Evolutionary conservation across 1,139 yeast species (phyloP), one percentile per base, ranked within the genome.

Genomic region (Diutina siamensis): DNA sequence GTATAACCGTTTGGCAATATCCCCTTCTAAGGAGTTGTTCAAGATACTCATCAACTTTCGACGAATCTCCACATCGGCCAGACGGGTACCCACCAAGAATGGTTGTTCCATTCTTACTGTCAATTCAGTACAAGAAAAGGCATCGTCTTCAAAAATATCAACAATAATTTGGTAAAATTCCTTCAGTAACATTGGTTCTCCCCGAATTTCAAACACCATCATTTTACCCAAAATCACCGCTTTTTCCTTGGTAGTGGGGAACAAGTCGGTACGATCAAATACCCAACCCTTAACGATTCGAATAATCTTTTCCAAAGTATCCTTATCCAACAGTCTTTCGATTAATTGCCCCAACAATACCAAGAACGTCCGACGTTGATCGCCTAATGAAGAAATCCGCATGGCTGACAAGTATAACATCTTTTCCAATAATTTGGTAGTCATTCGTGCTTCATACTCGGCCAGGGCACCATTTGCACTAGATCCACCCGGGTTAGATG

Each of bases 81-180:
- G 74, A 41, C 95, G 73, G 0, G 98, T 92, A 40, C 98, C 98
- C 17, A 88, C 92, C 57, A 94, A 68, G 60, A 94, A 94, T 19
- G 98, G 96, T 59, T 89, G 97, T 58, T 94, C 98, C 87, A 94
- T 81, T 49, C 98, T 73, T 10, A 88, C 94, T 0, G 98, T 89
- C 42, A 94, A 73, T 57, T 94, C 99, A 1, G 96, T 82, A 51
- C 89, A 78, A 34, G 84, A 77, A 55, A 89, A 74, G 1, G 82
- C 68, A 42, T 83, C 83, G 52, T 87, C 89, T 52, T 85, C 89
- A 60, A 92, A 94, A 33, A 94, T 82, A 54, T 85, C 94, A 41
- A 89, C 81, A 49, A 94, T 83, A 33, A 94, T 85, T 54, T 83
- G 83, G 57, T 88, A 89, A 57, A 87, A 92, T 52, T 82, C 81